phyloP scores from a whole-genome alignment of 768 basidiomycete genomes.

The Mycena crocata region DNA sequence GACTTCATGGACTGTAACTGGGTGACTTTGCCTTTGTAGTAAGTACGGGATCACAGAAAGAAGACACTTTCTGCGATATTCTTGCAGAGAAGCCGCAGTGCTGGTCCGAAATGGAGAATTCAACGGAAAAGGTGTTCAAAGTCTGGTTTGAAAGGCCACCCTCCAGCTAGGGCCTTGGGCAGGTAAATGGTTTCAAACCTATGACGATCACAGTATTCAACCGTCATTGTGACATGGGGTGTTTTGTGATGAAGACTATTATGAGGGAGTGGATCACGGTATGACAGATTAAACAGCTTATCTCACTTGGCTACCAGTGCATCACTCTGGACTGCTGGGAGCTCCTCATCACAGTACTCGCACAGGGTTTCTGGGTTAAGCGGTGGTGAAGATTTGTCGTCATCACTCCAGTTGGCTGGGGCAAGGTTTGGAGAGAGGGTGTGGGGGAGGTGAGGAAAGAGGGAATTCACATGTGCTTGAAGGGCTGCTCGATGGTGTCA shows the following conservation, averaged over 20 bases:
- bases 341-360: background rate
- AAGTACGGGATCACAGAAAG: background rate
- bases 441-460: background rate
- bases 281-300: background rate
- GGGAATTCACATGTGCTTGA: background rate
- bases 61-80: background rate
- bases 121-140: conserved; percentile 7
- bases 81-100: background rate
- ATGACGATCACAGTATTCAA: background rate
- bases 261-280: background rate
- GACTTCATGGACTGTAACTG: background rate
- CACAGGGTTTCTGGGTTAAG: background rate
- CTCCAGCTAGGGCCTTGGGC: background rate
- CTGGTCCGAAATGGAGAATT: background rate
- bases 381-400: background rate
- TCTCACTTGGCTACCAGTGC: background rate
- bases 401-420: background rate
- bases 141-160: conserved; percentile 1
- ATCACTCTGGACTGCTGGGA: background rate
- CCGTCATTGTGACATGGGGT: background rate
- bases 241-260: background rate
- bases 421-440: background rate
- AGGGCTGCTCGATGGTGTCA: background rate
- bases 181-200: background rate
- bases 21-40: background rate